A percentile compares a stretch with the other conserved stretches of the same genome.
Evolutionary conservation across 345 rosid genomes (phyloP).

Genomic region (Populus alba): DNA sequence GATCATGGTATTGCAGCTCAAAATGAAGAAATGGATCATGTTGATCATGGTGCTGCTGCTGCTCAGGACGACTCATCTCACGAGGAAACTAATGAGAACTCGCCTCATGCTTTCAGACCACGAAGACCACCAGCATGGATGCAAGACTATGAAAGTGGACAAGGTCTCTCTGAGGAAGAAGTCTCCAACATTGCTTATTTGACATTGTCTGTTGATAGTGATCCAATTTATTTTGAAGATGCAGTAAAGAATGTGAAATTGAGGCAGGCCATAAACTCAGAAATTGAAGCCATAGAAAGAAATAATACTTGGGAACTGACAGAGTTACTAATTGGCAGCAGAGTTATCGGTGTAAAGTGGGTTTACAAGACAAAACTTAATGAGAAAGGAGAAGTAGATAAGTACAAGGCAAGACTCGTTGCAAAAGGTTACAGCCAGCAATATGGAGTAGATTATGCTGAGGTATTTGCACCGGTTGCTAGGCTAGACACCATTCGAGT

Average conservation of each 20-base stretch:
- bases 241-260: neutral
- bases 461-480: no score
- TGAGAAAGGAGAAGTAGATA: no score
- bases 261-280: neutral
- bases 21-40: no score
- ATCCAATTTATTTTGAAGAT: neutral
- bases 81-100: no score
- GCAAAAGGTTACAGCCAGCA: no score
- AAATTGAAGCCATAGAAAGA: neutral
- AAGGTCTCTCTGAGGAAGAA: neutral
- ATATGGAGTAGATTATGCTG: no score
- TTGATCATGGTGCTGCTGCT: no score
- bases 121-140: neutral
- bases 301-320: neutral
- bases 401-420: no score
- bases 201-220: neutral
- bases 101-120: neutral
- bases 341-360: neutral
- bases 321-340: neutral
- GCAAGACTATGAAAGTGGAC: neutral
- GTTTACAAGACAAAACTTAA: neutral
- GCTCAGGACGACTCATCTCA: no score
- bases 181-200: neutral
- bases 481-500: no score
- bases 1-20: no score